Percentiles rank a stretch among this genome's conserved stretches.
phyloP scores from a whole-genome alignment of 176 grass and related monocot genomes.

The Musa itinerans region DNA sequence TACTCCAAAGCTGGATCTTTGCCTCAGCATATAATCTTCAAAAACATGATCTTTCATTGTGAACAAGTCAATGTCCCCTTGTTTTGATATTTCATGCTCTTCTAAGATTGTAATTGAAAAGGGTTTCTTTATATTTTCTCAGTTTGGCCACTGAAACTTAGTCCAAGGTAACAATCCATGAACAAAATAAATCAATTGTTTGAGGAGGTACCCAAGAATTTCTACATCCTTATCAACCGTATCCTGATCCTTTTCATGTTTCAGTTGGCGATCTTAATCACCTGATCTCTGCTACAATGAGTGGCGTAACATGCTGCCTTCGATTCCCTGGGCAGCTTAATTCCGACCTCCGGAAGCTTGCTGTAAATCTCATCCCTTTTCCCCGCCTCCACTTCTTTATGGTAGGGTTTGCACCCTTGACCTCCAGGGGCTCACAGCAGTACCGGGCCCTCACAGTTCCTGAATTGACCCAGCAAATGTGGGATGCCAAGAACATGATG shows the following conservation, averaged over 20 bases:
- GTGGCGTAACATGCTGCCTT: not conserved
- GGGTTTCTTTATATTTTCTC: too few species aligned
- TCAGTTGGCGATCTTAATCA: constrained; percentile 7
- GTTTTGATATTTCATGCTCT: too few species aligned
- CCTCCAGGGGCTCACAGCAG: constrained; percentile 6
- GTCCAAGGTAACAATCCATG: not conserved
- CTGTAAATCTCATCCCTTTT: constrained; percentile 11
- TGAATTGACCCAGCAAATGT: too few species aligned
- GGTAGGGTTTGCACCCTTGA: constrained; percentile 13
- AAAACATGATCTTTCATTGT: not conserved
- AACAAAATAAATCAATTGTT: not conserved
- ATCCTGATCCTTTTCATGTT: not conserved
- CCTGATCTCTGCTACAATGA: constrained; percentile 3
- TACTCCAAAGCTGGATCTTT: constrained; percentile 96
- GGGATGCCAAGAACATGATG: too few species aligned
- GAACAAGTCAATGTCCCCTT: not conserved
- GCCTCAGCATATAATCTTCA: constrained; percentile 7
- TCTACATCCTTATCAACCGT: not conserved
- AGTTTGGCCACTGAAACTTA: too few species aligned
- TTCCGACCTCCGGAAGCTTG: constrained; percentile 9
- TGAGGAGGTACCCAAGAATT: too few species aligned
- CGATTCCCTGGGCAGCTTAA: constrained; percentile 5
- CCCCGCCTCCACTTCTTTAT: constrained; percentile 15
- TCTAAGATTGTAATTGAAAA: too few species aligned
- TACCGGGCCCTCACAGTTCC: too few species aligned